Percentiles rank a stretch among this genome's conserved stretches.
phyloP scores from a whole-genome alignment of 805 yeast species.

The Lachancea fermentati region DNA sequence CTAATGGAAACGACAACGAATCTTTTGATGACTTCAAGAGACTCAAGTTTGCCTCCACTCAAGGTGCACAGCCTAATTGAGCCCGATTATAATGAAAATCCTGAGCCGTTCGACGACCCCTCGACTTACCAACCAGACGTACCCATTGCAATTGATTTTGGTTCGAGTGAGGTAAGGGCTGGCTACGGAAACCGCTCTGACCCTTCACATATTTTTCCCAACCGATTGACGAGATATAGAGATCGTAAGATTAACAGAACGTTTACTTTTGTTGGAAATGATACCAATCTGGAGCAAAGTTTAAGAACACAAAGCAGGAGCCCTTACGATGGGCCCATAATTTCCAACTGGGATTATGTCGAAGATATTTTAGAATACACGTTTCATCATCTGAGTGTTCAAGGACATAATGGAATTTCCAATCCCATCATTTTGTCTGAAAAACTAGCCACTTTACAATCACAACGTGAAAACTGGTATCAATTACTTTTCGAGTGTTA shows the following conservation, averaged over 20 bases:
- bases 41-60: slow-evolving; percentile 26
- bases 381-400: slow-evolving; percentile 71
- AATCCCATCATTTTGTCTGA: slow-evolving; percentile 84
- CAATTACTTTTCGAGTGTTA: slow-evolving; percentile 85
- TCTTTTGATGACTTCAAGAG: slow-evolving; percentile 19
- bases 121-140: slow-evolving; percentile 32
- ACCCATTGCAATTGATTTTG: slow-evolving; percentile 89
- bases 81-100: slow-evolving; percentile 27
- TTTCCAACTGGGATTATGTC: slow-evolving; percentile 89
- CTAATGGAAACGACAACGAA: no score
- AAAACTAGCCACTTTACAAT: slow-evolving; percentile 59
- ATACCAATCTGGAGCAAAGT: slow-evolving; percentile 63
- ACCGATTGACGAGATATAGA: slow-evolving; percentile 64
- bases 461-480: slow-evolving; percentile 69
- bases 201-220: slow-evolving; percentile 65
- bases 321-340: slow-evolving; percentile 81
- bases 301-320: slow-evolving; percentile 63
- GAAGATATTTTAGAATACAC: slow-evolving; percentile 82
- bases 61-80: slow-evolving; percentile 25
- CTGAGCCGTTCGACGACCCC: slow-evolving; percentile 30
- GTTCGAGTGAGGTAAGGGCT: slow-evolving; percentile 53
- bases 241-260: slow-evolving; percentile 64
- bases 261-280: slow-evolving; percentile 77
- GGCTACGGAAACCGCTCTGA: slow-evolving; percentile 45
- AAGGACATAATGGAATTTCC: slow-evolving; percentile 46